Conservation (phyloP, 257 asterid species). For the Fraxinus pennsylvanica region DNA sequence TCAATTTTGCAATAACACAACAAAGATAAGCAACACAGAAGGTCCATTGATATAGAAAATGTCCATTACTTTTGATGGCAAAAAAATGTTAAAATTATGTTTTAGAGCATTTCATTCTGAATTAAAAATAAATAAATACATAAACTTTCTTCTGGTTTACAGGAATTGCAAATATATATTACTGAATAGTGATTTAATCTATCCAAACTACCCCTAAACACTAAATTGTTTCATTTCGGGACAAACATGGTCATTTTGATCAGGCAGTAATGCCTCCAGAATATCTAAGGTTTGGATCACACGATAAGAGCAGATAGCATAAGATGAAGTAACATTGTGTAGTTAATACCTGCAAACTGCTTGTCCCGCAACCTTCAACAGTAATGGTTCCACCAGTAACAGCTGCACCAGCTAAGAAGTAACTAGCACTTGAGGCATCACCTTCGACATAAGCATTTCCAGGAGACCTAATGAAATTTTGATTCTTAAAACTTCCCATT, state of each 20-base stretch:
- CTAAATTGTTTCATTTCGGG: not conserved
- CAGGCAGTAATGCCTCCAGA: not conserved
- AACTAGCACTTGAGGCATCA: conserved; percentile 99
- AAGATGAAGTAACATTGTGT: not conserved
- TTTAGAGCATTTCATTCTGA: not conserved
- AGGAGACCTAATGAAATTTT: conserved; percentile 64
- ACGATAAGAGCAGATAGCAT: conserved; percentile 1
- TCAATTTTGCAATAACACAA: not conserved
- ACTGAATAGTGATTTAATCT: not conserved
- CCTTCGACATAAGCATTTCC: conserved; percentile 97
- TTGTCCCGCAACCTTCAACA: conserved; percentile 97
- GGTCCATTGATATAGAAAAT: not conserved
- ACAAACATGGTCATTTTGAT: not conserved
- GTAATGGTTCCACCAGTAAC: conserved; percentile 88
- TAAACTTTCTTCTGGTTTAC: not conserved
- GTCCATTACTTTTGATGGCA: not conserved
- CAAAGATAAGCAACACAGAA: not conserved
- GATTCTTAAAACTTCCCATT: conserved; percentile 8
- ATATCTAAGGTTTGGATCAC: not conserved
- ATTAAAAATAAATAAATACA: not conserved
- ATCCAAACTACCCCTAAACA: not conserved
- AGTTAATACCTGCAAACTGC: conserved; percentile 86
- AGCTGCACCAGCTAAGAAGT: conserved; percentile 99
- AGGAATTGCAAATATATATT: not conserved
- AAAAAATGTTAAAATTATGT: not conserved